Base-by-base conservation (phyloP, 495 filamentous ascomycete species). In the Lasiosphaeris hirsuta region DNA sequence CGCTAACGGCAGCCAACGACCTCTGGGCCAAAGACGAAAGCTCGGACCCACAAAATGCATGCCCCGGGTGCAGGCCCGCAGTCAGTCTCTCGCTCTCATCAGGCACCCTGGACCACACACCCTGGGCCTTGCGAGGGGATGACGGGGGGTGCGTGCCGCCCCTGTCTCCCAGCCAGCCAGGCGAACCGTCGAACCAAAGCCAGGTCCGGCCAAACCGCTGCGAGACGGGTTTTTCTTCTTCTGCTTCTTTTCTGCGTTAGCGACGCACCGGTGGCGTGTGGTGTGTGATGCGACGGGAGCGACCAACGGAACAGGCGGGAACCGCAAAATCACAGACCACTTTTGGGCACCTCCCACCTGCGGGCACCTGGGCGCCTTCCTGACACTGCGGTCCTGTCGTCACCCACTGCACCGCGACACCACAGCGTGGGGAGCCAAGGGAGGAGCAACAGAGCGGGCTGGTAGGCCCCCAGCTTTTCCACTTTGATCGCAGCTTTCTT, bases 1-100 rank as follows among this genome's bases (percentile, higher is more conserved):
- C 45, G 51, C 45, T 39, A 59, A 50, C 57, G 51, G 44, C 57
- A 57, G 35, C 62, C 62, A 61, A 59, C 49, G 37, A 63, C 15
- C 35, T 30, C 17, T 43, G 19, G 39, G 55, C 30, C n/a, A 30
- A 47, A 45, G 23, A 33, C 17, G 35, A 40, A 11, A 51, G 53
- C 49, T 60, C 54, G 55, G 54, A 40, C 33, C 53, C 55, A 47
- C 53, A 44, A 33, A 52, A 36, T 36, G 42, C 10, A 49, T 58
- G 55, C 52, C 48, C 63, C 50, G 43, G 60, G 46, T 52, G 56
- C 42, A 39, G 35, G 10, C 36, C 13, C 23, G 23, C 23, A 30
- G 23, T 30, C 23, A 30, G 2, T 30, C 23, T 30, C 23, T 30
- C 23, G 23, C 23, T 30, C 23, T 30, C 23, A 30, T n/a, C n/a